A percentile compares a stretch with the other conserved stretches of the same genome.
phyloP scores from a whole-genome alignment of 305 asterid genomes.

The Withania somnifera region DNA sequence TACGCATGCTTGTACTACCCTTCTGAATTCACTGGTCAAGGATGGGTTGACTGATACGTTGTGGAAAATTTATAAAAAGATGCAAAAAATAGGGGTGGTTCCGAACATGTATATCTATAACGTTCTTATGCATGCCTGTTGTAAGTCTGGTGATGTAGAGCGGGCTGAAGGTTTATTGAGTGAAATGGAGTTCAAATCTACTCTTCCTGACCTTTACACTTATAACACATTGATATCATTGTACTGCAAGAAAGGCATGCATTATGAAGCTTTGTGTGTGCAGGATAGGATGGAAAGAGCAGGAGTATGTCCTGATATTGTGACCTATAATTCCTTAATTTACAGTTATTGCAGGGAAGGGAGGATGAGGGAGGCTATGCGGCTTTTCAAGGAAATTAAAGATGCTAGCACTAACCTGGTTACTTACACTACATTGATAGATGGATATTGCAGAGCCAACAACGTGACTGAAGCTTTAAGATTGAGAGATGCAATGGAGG shows the following conservation, averaged over 20 bases:
- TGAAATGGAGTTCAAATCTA: conserved; percentile 55
- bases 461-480: conserved; percentile 51
- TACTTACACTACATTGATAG: conserved; percentile 75
- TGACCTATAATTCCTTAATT: conserved; percentile 75
- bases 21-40: conserved; percentile 68
- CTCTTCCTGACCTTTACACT: conserved; percentile 65
- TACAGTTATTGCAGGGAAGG: conserved; percentile 77
- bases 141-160: conserved; percentile 57
- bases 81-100: conserved; percentile 49
- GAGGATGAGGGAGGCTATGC: conserved; percentile 77
- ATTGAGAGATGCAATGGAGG: conserved; percentile 53
- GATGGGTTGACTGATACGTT: conserved; percentile 53
- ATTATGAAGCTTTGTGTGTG: conserved; percentile 74
- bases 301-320: conserved; percentile 61
- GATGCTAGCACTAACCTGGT: conserved; percentile 53
- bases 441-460: conserved; percentile 69
- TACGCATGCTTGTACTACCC: conserved; percentile 74
- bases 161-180: conserved; percentile 56
- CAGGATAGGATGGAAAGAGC: conserved; percentile 75
- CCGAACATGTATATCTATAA: conserved; percentile 68
- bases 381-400: conserved; percentile 57
- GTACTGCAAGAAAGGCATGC: conserved; percentile 85
- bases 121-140: conserved; percentile 77
- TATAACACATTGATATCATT: conserved; percentile 68
- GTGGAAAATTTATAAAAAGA: conserved; percentile 65